Percentiles rank a stretch among this genome's conserved stretches.
These are phyloP conservation scores for Emericellopsis terricola DNA, from an alignment of 495 filamentous ascomycete genomes.

Conservation along the genomic window DNA sequence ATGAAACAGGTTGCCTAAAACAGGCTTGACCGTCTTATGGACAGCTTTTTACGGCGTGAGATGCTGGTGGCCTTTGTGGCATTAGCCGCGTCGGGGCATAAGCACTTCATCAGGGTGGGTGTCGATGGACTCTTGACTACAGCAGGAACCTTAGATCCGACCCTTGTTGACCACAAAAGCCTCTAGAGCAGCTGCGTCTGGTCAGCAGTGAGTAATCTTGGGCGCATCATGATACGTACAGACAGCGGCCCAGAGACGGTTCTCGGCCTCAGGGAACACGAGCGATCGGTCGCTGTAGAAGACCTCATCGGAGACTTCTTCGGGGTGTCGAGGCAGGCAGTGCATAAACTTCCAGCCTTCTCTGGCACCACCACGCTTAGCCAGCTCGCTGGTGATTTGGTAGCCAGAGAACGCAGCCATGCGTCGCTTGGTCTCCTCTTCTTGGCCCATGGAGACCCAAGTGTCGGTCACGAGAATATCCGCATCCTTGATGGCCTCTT, in stretches of 20 bases:
- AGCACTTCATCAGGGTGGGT: no score
- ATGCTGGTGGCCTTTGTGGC: no score
- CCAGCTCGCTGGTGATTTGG: constrained; percentile 72
- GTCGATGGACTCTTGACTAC: no score
- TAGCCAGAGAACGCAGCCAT: constrained; percentile 74
- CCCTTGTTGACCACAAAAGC: constrained; percentile 86
- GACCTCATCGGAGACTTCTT: constrained; percentile 89
- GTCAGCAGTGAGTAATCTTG: constrained; percentile 6
- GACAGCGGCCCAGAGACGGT: constrained; percentile 79
- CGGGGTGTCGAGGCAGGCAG: constrained; percentile 81
- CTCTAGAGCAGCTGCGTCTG: constrained; percentile 47
- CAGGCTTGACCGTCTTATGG: no score
- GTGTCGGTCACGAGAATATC: constrained; percentile 91
- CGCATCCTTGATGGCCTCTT: constrained; percentile 75
- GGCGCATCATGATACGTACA: constrained; percentile 18
- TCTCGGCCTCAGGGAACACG: constrained; percentile 89
- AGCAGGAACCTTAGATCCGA: constrained; percentile 32
- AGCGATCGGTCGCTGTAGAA: constrained; percentile 70
- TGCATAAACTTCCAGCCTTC: constrained; percentile 96
- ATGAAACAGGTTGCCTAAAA: no score
- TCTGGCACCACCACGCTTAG: constrained; percentile 71
- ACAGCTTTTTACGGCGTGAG: no score
- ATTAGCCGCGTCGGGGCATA: no score
- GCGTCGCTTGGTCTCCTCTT: constrained; percentile 57
- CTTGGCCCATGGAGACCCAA: constrained; percentile 96